Evolutionary conservation across 208 protist genomes (phyloP).

Genomic region (Trypanosoma vivax): DNA sequence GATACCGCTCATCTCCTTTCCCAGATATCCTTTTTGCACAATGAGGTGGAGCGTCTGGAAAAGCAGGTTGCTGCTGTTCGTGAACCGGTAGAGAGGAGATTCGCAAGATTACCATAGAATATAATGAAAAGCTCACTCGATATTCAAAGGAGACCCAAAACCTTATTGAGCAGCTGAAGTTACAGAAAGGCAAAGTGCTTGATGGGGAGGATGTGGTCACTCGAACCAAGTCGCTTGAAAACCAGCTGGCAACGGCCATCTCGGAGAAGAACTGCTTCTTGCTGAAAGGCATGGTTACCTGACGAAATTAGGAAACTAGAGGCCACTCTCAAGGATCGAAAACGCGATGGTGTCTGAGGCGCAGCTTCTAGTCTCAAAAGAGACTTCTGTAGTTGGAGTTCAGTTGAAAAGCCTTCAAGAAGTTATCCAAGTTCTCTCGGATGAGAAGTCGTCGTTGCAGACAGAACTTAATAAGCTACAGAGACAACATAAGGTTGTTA

Average conservation of each 20-base stretch:
- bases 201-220: slow-evolving; percentile 34
- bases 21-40: slow-evolving; percentile 77
- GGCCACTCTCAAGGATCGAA: slow-evolving; percentile 31
- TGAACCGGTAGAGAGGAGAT: slow-evolving; percentile 21
- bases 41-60: slow-evolving; percentile 75
- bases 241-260: slow-evolving; percentile 54
- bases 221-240: slow-evolving; percentile 57
- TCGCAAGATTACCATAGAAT: slow-evolving; percentile 21
- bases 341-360: slow-evolving; percentile 26
- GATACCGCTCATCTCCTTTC: slow-evolving; percentile 48
- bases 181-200: slow-evolving; percentile 8
- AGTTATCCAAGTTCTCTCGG: slow-evolving; percentile 23
- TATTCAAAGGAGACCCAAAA: slow-evolving; percentile 40
- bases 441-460: slow-evolving; percentile 18
- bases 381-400: slow-evolving; percentile 9
- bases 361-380: slow-evolving; percentile 21
- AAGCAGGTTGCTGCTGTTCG: slow-evolving; percentile 27
- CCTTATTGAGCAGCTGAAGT: slow-evolving; percentile 14
- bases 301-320: slow-evolving; percentile 51
- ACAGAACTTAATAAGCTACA: slow-evolving; percentile 12
- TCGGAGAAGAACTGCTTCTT: slow-evolving; percentile 55
- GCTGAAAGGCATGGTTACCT: slow-evolving; percentile 57
- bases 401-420: slow-evolving; percentile 22
- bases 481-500: slow-evolving; percentile 4
- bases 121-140: slow-evolving; percentile 42